Base-by-base conservation (phyloP, 2,329 filamentous ascomycete species). In the Fusarium hostae region DNA sequence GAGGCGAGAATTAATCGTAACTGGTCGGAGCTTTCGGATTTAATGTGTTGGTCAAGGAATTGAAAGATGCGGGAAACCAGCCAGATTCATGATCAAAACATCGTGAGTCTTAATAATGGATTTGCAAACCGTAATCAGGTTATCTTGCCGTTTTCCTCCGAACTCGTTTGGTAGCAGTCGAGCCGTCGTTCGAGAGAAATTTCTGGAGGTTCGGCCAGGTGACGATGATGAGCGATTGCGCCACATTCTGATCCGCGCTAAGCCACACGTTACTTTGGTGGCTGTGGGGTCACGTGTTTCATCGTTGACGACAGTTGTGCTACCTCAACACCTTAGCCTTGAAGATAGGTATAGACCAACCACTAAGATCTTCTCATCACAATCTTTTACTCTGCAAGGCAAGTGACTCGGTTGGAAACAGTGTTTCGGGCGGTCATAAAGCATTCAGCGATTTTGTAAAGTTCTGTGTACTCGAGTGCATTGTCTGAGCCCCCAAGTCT, bases 161-260 rank as follows among this genome's bases (percentile, higher is more conserved):
- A 59, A 56, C 47, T 61, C 22, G 44, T 57, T 62, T 15, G 43
- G 35, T 61, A 61, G 37, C 39, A 45, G 41, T 34, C 44, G 55
- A 60, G 62, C 50, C 24, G 32, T 71, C 62, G 55, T 51, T 58
- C 45, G 30, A 63, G 48, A 28, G 54, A 63, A 67, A 69, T 68
- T 72, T 75, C 63, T 48, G 64, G 54, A 51, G 20, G 54, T 48
- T 50, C 28, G 30, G 39, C 34, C 35, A 62, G 47, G 55, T 71
- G 63, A 66, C 54, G 52, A 69, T 76, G 75, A 77, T 75, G 70
- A 59, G 68, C 71, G 70, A 66, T 26, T 37, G 58, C 74, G 75
- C 75, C 75, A 77, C 72, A 50, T 57, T 55, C n/a, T 20, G 37
- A 22, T 26, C 35, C 24, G 37, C 16, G 20, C 22, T 4, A 37